phyloP scores from a whole-genome alignment of 129 eudicot species.

The Helianthus tuberosus region DNA sequence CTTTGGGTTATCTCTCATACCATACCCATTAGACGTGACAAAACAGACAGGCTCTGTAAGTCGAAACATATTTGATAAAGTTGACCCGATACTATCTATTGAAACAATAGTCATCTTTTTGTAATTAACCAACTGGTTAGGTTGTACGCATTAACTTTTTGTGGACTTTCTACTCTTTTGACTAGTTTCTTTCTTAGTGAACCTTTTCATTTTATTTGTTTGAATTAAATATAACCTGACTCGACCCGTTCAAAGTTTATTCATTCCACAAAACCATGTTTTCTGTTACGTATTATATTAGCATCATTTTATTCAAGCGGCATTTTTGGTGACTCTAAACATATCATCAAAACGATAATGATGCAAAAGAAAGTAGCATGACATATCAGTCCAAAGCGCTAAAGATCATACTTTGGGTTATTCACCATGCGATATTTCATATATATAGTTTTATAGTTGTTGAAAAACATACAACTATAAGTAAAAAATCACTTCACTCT shows the following conservation, averaged over 20 bases:
- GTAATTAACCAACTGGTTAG: neutral
- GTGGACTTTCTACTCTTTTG: neutral
- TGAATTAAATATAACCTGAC: neutral
- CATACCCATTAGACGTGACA: slow-evolving; percentile 1
- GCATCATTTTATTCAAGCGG: slow-evolving; percentile 48
- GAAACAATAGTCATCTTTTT: neutral
- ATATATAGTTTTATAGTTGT: slow-evolving; percentile 26
- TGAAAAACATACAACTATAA: slow-evolving; percentile 15
- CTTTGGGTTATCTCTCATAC: slow-evolving; percentile 37
- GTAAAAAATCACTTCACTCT: slow-evolving; percentile 36
- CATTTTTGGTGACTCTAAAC: slow-evolving; percentile 52
- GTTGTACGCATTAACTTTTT: neutral
- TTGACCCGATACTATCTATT: neutral
- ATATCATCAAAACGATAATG: slow-evolving; percentile 52
- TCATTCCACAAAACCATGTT: neutral
- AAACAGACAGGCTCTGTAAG: neutral
- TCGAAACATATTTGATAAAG: neutral
- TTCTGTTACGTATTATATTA: neutral
- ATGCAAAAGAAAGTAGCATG: slow-evolving; percentile 65
- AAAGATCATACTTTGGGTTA: slow-evolving; percentile 69
- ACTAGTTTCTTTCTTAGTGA: neutral
- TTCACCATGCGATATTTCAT: slow-evolving; percentile 69
- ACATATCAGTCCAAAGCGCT: slow-evolving; percentile 69
- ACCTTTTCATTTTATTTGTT: neutral
- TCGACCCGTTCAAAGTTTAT: neutral